Evolutionary conservation across 192 early-diverging fungal genomes (phyloP).

Genomic region (Linnemannia exigua): DNA sequence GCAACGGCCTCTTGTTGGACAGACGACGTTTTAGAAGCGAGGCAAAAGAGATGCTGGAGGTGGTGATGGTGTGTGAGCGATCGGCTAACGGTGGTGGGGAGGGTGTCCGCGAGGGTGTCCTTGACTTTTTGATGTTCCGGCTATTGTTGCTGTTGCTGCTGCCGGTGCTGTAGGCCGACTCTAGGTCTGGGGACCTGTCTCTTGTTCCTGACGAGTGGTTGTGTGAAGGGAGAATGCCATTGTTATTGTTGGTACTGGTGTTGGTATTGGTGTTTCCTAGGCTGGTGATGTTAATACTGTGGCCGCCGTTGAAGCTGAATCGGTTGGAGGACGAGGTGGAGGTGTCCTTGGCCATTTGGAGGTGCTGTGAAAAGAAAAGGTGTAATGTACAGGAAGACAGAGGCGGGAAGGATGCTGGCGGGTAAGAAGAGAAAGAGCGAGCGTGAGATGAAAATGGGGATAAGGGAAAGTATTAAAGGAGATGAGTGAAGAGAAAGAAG

Average conservation of each 20-base stretch:
- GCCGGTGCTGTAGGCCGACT: slow-evolving; percentile 12
- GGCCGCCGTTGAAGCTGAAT: slow-evolving; percentile 36
- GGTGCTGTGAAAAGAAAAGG: neutral
- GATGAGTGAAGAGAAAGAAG: neutral
- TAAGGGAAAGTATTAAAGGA: neutral
- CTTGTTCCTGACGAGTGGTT: neutral
- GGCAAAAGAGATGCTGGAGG: slow-evolving; percentile 10
- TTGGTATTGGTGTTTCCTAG: slow-evolving; percentile 2
- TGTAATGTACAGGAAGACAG: neutral
- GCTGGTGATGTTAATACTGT: neutral
- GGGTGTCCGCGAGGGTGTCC: slow-evolving; percentile 30
- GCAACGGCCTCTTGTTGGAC: slow-evolving; percentile 23
- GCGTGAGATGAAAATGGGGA: neutral
- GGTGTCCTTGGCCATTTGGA: slow-evolving; percentile 19
- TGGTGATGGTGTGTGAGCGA: neutral
- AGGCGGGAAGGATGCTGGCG: neutral
- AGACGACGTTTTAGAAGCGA: slow-evolving; percentile 1
- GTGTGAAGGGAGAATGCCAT: slow-evolving; percentile 3
- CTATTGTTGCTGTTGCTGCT: neutral
- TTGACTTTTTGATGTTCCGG: slow-evolving; percentile 18
- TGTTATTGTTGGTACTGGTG: slow-evolving; percentile 4
- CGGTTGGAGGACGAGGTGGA: slow-evolving; percentile 41
- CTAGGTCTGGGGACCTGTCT: slow-evolving; percentile 24
- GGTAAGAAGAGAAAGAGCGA: neutral
- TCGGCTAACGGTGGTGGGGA: slow-evolving; percentile 30